phyloP scores from a whole-genome alignment of 345 rosid species.

The Populus davidiana region DNA sequence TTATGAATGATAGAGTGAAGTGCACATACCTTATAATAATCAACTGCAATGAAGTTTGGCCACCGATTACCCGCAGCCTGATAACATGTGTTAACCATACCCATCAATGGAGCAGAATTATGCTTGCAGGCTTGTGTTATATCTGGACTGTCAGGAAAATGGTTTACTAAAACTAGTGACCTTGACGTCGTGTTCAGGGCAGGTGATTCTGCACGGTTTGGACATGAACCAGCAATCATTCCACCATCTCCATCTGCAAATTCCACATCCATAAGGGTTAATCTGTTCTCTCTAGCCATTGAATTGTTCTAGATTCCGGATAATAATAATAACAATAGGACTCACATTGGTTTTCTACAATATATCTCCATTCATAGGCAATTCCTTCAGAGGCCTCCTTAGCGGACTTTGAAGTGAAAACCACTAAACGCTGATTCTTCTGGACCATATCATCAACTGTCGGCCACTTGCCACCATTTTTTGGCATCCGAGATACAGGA shows the following conservation, averaged over 20 bases:
- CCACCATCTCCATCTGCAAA: constrained; percentile 25
- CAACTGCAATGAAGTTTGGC: constrained; percentile 36
- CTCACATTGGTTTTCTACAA: constrained; percentile 32
- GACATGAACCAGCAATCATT: constrained; percentile 24
- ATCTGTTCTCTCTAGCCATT: no score
- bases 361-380: constrained; percentile 25
- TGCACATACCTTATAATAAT: constrained; percentile 22
- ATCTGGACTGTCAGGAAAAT: constrained; percentile 20
- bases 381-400: constrained; percentile 36
- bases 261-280: neutral
- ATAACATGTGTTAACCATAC: constrained; percentile 21
- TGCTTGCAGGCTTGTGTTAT: constrained; percentile 23
- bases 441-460: constrained; percentile 22
- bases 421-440: constrained; percentile 30
- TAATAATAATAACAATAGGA: neutral
- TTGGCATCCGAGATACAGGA: constrained; percentile 32
- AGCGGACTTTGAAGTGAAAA: constrained; percentile 29
- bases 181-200: constrained; percentile 18
- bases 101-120: constrained; percentile 28
- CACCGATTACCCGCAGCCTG: constrained; percentile 24
- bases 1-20: neutral
- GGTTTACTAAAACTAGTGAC: constrained; percentile 18
- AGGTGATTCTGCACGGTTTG: constrained; percentile 26
- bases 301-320: neutral
- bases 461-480: constrained; percentile 30